These are phyloP conservation scores for Calonectria honghensis DNA, from an alignment of 2,329 filamentous ascomycete genomes.

Conservation along the genomic window DNA sequence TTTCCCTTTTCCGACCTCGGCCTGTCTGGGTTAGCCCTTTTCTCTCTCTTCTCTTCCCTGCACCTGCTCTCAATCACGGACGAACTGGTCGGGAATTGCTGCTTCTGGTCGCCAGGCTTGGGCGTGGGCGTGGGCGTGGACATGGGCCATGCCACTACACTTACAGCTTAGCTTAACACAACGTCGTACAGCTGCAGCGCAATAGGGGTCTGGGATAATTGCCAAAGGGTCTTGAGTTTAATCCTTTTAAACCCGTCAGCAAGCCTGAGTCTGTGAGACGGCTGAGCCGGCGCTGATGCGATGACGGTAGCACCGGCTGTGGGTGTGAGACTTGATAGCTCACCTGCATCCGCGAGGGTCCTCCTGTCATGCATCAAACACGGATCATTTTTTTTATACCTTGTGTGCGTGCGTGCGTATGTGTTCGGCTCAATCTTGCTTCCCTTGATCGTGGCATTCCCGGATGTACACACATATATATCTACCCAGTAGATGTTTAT, in stretches of 20 bases:
- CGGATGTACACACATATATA: not conserved
- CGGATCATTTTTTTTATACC: not conserved
- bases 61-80: not conserved
- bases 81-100: slow-evolving; percentile 12
- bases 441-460: not conserved
- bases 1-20: not conserved
- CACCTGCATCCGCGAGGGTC: slow-evolving; percentile 36
- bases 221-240: slow-evolving; percentile 8
- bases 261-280: slow-evolving; percentile 10
- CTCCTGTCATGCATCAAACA: slow-evolving; percentile 22
- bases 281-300: slow-evolving; percentile 14
- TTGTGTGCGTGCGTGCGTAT: not conserved
- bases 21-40: slow-evolving; percentile 19
- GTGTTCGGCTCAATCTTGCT: not conserved
- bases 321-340: slow-evolving; percentile 37
- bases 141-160: slow-evolving; percentile 3
- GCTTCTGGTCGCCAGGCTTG: not conserved
- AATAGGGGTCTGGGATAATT: slow-evolving; percentile 14
- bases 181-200: slow-evolving; percentile 8
- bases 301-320: slow-evolving; percentile 13
- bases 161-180: slow-evolving; percentile 22
- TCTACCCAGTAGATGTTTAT: not conserved
- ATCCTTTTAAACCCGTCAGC: slow-evolving; percentile 24
- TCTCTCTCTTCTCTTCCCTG: slow-evolving; percentile 18
- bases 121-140: not conserved